Evolutionary conservation across 148 eudicot species (phyloP).

Genomic region (Persicaria maculosa): DNA sequence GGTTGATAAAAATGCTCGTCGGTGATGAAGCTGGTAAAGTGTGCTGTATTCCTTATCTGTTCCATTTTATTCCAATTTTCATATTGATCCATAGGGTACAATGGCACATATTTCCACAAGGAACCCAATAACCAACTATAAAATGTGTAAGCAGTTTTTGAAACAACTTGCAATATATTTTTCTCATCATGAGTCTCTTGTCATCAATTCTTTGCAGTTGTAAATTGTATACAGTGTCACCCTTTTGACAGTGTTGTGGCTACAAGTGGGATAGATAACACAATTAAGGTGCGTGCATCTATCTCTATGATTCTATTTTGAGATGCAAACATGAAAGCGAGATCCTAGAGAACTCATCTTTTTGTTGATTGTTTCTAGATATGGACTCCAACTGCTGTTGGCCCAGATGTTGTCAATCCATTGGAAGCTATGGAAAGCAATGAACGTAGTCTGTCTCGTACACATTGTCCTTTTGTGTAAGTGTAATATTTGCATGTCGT

Average conservation of each 20-base stretch:
- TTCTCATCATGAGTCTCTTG: neutral
- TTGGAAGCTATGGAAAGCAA: conserved; percentile 81
- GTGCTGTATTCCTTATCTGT: neutral
- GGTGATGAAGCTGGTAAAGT: conserved; percentile 88
- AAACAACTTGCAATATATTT: neutral
- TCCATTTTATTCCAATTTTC: neutral
- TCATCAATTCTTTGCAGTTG: conserved; percentile 50
- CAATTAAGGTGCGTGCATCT: conserved; percentile 61
- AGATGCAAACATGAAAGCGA: neutral
- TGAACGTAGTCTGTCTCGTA: conserved; percentile 60
- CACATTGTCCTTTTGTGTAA: conserved; percentile 39
- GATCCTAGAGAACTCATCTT: neutral
- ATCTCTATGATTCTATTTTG: neutral
- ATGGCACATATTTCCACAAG: neutral
- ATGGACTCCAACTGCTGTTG: conserved; percentile 84
- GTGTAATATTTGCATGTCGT: conserved; percentile 16
- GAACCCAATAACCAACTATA: neutral
- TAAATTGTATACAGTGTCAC: conserved; percentile 94
- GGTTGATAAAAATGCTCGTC: conserved; percentile 71
- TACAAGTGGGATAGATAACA: conserved; percentile 92
- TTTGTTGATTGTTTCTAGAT: conserved; percentile 36
- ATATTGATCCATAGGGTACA: neutral
- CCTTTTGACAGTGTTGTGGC: conserved; percentile 86
- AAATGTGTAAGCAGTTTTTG: neutral
- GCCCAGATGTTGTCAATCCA: conserved; percentile 53